These are phyloP conservation scores for Cytospora piceae DNA, from an alignment of 2,329 filamentous ascomycete species.

Conservation along the genomic window DNA sequence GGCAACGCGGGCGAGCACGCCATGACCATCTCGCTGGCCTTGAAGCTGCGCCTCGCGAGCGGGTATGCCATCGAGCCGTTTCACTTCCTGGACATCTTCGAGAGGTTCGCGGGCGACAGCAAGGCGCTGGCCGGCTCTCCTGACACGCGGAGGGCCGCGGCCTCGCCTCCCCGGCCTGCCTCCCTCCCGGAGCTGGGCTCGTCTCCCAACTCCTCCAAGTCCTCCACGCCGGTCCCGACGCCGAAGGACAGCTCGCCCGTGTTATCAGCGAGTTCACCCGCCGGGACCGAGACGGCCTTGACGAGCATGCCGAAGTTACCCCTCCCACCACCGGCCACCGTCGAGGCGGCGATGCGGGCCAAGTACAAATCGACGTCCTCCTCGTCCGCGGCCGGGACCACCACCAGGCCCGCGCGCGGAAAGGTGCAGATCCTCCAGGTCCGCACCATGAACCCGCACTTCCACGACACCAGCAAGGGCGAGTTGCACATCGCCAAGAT, in stretches of 20 bases:
- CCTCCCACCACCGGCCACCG: conserved; percentile 5
- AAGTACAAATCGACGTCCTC: background rate
- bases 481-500: conserved; percentile 37
- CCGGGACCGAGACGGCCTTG: background rate
- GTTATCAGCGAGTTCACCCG: background rate
- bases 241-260: conserved; percentile 11
- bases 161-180: background rate
- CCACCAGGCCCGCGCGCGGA: background rate
- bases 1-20: conserved; percentile 42
- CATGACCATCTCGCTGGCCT: conserved; percentile 43
- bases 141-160: too few species aligned
- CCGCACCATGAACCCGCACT: conserved; percentile 39
- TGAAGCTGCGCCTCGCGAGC: conserved; percentile 38
- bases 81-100: conserved; percentile 39
- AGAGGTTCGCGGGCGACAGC: conserved; percentile 28
- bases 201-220: conserved; percentile 6
- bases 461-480: conserved; percentile 37
- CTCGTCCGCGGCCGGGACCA: background rate
- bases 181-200: conserved; percentile 2
- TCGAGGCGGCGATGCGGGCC: background rate
- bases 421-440: conserved; percentile 38
- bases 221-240: conserved; percentile 6
- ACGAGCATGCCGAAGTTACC: background rate
- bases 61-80: conserved; percentile 43
- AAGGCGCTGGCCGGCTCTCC: too few species aligned